Base-by-base conservation (phyloP, 495 filamentous ascomycete species). In the Bombardia bombarda region DNA sequence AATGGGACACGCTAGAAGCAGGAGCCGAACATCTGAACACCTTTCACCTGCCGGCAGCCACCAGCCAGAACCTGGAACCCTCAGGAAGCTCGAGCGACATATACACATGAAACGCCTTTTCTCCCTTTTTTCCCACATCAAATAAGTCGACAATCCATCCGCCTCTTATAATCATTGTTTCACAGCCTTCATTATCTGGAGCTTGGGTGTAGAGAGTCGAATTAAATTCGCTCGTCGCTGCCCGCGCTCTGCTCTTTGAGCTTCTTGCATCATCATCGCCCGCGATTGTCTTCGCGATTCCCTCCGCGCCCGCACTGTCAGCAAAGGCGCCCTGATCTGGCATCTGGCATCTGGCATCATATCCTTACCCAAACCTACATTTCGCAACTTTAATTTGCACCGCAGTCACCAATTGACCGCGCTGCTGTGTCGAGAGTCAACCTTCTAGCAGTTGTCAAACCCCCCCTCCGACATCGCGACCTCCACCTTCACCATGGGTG, bases 401-500 rank as follows among this genome's bases (percentile, higher is more conserved):
- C n/a, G n/a, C n/a, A n/a, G n/a, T n/a, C n/a, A 30, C 13, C 26
- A 30, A 30, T 30, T 30, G 26, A 30, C 26, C n/a, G n/a, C n/a
- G n/a, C n/a, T n/a, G n/a, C n/a, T n/a, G n/a, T n/a, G 6, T 28
- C 25, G 25, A 28, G 25, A 28, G 25, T 28, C 25, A 28, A 28
- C 25, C 12, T 28, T 12, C 25, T 6, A 6, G 7, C 25, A 6
- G 6, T 28, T 12, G 7, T 6, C 25, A 28, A 28, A 6, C 17
- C 24, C 18, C 18, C 18, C 19, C 36, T 40, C 38, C 45, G 21
- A 32, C 38, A 28, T 38, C 32, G 23, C 18, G 9, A 25, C 33
- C 17, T 38, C 26, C 22, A 3, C 17, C 24, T 46, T 51, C 48
- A 65, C 20, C 51, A 70, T 72, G 69, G 66, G 68, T 41, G 46